These are phyloP conservation scores for Naganishia friedmannii DNA, from an alignment of 768 basidiomycete species.

Conservation along the genomic window DNA sequence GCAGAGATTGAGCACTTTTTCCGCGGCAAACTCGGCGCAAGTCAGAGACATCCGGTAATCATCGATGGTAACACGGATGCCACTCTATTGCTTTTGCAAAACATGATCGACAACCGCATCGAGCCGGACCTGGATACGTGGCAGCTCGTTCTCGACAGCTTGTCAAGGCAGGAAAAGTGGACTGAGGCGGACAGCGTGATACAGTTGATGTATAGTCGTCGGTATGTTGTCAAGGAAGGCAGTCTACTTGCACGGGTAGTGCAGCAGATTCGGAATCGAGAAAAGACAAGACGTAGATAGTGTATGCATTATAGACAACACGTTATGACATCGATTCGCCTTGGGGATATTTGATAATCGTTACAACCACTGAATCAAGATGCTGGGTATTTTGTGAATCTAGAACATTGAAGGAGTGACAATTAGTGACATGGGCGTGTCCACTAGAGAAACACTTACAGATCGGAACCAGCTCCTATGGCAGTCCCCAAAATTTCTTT, in stretches of 20 bases:
- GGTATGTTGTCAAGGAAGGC: constrained; percentile 44
- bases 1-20: constrained; percentile 29
- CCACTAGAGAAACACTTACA: background rate
- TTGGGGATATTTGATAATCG: background rate
- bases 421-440: background rate
- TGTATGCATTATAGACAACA: constrained; percentile 2
- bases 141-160: constrained; percentile 69
- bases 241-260: constrained; percentile 2
- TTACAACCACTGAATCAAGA: background rate
- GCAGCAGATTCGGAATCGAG: constrained; percentile 10
- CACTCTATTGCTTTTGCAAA: constrained; percentile 34
- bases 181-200: constrained; percentile 62
- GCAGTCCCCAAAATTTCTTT: constrained; percentile 56
- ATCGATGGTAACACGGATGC: background rate
- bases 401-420: background rate
- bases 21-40: background rate
- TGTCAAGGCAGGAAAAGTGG: constrained; percentile 64
- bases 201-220: constrained; percentile 60
- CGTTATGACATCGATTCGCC: background rate
- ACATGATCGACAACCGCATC: constrained; percentile 60
- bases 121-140: constrained; percentile 66
- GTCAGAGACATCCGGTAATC: background rate
- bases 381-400: background rate
- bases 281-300: constrained; percentile 6
- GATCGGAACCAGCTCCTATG: background rate